These are phyloP conservation scores for Blastocystis sp. DNA, from an alignment of 352 stramenopile genomes.

Conservation along the genomic window DNA sequence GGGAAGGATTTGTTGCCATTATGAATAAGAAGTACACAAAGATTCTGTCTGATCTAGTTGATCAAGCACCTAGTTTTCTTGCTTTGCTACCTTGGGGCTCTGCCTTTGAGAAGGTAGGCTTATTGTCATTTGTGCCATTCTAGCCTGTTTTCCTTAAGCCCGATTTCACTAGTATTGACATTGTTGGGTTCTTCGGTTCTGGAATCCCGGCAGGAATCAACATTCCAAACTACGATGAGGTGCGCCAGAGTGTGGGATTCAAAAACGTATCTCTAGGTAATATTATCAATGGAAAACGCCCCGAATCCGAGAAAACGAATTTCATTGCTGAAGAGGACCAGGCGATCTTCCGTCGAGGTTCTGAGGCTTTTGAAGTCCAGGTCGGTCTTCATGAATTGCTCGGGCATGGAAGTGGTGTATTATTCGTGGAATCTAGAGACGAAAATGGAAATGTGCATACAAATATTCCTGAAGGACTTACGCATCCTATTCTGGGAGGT, in stretches of 20 bases:
- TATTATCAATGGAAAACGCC: slow-evolving; percentile 50
- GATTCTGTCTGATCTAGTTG: slow-evolving; percentile 63
- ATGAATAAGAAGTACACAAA: slow-evolving; percentile 64
- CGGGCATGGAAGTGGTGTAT: slow-evolving; percentile 63
- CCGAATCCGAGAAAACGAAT: slow-evolving; percentile 27
- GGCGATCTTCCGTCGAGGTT: slow-evolving; percentile 53
- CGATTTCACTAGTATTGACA: slow-evolving; percentile 65
- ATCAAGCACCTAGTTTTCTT: slow-evolving; percentile 62
- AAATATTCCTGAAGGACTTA: slow-evolving; percentile 46
- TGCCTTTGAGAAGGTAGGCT: slow-evolving; percentile 64
- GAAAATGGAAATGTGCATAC: not conserved
- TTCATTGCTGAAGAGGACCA: slow-evolving; percentile 64
- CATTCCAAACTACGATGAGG: slow-evolving; percentile 65
- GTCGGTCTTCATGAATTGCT: slow-evolving; percentile 64
- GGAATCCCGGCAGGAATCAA: slow-evolving; percentile 66
- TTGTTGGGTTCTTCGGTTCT: slow-evolving; percentile 63
- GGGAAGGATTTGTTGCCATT: slow-evolving; percentile 64
- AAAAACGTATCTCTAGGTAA: slow-evolving; percentile 65
- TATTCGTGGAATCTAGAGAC: slow-evolving; percentile 60
- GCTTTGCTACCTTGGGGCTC: slow-evolving; percentile 63
- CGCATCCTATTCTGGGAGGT: slow-evolving; percentile 22
- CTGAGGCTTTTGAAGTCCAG: slow-evolving; percentile 64
- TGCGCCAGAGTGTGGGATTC: slow-evolving; percentile 64
- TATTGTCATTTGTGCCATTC: not conserved
- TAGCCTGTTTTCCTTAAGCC: slow-evolving; percentile 63